These are phyloP conservation scores for Microdochium trichocladiopsis DNA, from an alignment of 2,329 filamentous ascomycete species.

Conservation along the genomic window DNA sequence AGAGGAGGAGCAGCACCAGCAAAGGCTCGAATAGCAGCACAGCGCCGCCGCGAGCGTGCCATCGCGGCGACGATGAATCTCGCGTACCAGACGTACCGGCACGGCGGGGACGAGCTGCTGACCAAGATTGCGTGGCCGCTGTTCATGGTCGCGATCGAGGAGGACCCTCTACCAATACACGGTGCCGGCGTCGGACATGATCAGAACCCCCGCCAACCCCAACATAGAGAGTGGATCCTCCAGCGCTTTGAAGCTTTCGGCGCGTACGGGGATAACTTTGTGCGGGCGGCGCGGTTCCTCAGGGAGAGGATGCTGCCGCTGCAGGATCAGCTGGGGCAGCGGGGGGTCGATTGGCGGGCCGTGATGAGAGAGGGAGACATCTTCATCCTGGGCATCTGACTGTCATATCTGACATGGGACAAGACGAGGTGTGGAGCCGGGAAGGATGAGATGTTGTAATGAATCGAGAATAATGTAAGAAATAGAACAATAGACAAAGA, in stretches of 20 bases:
- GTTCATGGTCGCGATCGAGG: constrained; percentile 26
- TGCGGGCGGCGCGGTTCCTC: background rate
- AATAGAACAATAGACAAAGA: too few relatives aligned
- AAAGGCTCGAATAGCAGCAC: constrained; percentile 1
- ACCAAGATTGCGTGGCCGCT: constrained; percentile 24
- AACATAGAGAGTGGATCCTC: background rate
- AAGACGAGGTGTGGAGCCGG: too few relatives aligned
- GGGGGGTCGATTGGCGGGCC: background rate
- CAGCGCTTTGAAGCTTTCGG: background rate
- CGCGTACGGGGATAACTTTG: background rate
- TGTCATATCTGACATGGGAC: too few relatives aligned
- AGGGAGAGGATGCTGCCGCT: background rate
- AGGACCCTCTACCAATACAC: too few relatives aligned
- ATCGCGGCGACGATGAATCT: constrained; percentile 19
- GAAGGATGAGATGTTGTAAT: too few relatives aligned
- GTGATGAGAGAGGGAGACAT: background rate
- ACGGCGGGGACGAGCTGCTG: constrained; percentile 22
- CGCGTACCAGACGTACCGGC: constrained; percentile 22
- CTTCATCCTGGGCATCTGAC: background rate
- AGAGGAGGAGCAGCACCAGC: background rate
- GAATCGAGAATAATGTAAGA: too few relatives aligned
- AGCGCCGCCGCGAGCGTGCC: background rate
- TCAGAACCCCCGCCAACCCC: background rate
- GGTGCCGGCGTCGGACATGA: background rate
- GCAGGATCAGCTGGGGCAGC: background rate